phyloP scores from a whole-genome alignment of 192 early-diverging fungal genomes.

The Entrophospora sp. region DNA sequence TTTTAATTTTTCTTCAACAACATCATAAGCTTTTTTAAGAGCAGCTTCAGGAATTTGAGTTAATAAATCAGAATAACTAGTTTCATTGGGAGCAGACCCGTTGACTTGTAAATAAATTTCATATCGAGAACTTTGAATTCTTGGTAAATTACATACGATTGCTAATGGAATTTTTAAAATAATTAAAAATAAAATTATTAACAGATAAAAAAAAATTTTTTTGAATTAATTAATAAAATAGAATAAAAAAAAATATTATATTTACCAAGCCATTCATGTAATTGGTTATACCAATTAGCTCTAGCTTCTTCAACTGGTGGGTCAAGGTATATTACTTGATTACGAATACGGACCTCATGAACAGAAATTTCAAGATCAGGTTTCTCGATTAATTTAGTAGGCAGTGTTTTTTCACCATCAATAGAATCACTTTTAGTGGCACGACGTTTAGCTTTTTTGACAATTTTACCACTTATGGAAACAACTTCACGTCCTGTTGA shows the following conservation, averaged over 20 bases:
- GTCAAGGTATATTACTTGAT: conserved; percentile 95
- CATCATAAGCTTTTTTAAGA: conserved; percentile 70
- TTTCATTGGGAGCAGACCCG: conserved; percentile 38
- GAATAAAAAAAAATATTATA: background rate
- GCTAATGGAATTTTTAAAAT: conserved; percentile 35
- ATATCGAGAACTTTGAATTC: conserved; percentile 86
- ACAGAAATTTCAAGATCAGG: conserved; percentile 63
- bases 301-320: conserved; percentile 95
- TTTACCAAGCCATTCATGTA: conserved; percentile 82
- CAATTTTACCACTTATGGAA: conserved; percentile 24
- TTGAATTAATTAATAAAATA: too few species aligned
- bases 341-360: conserved; percentile 82
- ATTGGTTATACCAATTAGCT: conserved; percentile 75
- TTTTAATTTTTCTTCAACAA: conserved; percentile 69
- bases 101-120: conserved; percentile 67
- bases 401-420: conserved; percentile 26
- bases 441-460: conserved; percentile 29
- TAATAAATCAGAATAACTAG: conserved; percentile 61
- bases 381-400: conserved; percentile 38
- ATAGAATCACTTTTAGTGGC: conserved; percentile 12
- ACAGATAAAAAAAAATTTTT: too few species aligned
- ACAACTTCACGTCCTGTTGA: conserved; percentile 29
- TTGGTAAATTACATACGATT: conserved; percentile 72
- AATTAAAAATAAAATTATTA: too few species aligned
- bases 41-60: conserved; percentile 60